A percentile compares a stretch with the other conserved stretches of the same genome.
Evolutionary conservation across 2,329 filamentous ascomycete genomes (phyloP).

Genomic region (Clonostachys rosea): DNA sequence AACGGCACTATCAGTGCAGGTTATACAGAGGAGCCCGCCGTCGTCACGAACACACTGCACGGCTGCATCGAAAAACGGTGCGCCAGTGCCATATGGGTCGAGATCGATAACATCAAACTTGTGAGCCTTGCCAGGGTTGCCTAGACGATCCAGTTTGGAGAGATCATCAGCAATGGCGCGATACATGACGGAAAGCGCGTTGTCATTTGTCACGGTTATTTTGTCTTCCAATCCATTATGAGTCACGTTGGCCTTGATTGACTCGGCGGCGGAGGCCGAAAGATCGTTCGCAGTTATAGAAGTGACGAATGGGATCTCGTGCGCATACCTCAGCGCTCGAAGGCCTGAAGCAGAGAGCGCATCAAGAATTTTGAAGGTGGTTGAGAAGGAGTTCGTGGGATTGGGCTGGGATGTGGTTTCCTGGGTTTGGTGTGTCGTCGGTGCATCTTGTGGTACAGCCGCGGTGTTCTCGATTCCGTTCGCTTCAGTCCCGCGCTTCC

Average conservation of each 20-base stretch:
- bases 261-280: conserved; percentile 68
- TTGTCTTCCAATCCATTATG: conserved; percentile 73
- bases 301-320: conserved; percentile 82
- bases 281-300: conserved; percentile 88
- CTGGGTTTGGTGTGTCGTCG: conserved; percentile 5
- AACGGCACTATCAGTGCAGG: conserved; percentile 92
- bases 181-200: conserved; percentile 93
- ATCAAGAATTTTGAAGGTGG: conserved; percentile 80
- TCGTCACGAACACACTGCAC: conserved; percentile 79
- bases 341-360: conserved; percentile 92
- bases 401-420: conserved; percentile 7
- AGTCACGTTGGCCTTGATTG: conserved; percentile 78
- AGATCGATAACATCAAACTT: conserved; percentile 93
- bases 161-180: conserved; percentile 53
- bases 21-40: conserved; percentile 88
- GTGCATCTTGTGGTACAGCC: conserved; percentile 2
- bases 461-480: conserved; percentile 7
- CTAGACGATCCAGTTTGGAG: conserved; percentile 30
- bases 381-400: conserved; percentile 9
- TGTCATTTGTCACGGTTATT: conserved; percentile 70
- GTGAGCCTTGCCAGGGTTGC: conserved; percentile 31
- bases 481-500: conserved; percentile 34
- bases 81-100: conserved; percentile 92
- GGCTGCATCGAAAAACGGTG: conserved; percentile 86
- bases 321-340: conserved; percentile 83